These are phyloP conservation scores for Xerocomus amazonicus DNA, from an alignment of 1,284 basidiomycete genomes.

Conservation along the genomic window DNA sequence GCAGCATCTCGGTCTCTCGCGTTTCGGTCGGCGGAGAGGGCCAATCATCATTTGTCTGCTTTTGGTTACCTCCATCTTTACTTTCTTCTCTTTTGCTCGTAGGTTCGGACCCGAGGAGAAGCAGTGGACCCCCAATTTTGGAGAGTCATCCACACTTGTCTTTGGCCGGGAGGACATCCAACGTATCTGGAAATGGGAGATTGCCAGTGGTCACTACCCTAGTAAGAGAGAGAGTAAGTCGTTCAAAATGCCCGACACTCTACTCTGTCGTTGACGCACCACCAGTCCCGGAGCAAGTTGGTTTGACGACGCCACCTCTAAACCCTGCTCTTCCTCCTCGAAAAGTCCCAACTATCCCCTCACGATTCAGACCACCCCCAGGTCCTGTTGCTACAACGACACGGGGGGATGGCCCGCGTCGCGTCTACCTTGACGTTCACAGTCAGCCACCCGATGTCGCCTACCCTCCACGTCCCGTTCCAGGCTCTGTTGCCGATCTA, in stretches of 20 bases:
- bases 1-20: conserved; percentile 54
- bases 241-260: background rate
- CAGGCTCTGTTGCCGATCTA: conserved; percentile 80
- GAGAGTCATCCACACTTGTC: conserved; percentile 73
- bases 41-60: conserved; percentile 48
- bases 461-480: conserved; percentile 81
- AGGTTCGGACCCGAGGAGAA: conserved; percentile 54
- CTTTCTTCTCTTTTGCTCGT: conserved; percentile 57
- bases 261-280: conserved; percentile 2
- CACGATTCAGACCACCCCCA: conserved; percentile 43
- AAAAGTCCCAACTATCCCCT: conserved; percentile 40
- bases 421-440: conserved; percentile 73
- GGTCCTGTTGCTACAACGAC: conserved; percentile 45
- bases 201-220: conserved; percentile 87
- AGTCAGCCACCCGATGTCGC: conserved; percentile 53
- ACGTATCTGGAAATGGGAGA: conserved; percentile 92
- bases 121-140: conserved; percentile 69
- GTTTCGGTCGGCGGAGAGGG: conserved; percentile 56
- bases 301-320: conserved; percentile 49
- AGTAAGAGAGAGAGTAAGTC: conserved; percentile 69
- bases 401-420: conserved; percentile 67
- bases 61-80: conserved; percentile 47
- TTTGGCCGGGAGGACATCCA: conserved; percentile 74
- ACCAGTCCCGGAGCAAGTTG: conserved; percentile 71
- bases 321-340: conserved; percentile 72